Evolutionary conservation across 2,329 filamentous ascomycete species (phyloP), one percentile per base, ranked within the genome.

Genomic region (Davidsoniella eucalypti): DNA sequence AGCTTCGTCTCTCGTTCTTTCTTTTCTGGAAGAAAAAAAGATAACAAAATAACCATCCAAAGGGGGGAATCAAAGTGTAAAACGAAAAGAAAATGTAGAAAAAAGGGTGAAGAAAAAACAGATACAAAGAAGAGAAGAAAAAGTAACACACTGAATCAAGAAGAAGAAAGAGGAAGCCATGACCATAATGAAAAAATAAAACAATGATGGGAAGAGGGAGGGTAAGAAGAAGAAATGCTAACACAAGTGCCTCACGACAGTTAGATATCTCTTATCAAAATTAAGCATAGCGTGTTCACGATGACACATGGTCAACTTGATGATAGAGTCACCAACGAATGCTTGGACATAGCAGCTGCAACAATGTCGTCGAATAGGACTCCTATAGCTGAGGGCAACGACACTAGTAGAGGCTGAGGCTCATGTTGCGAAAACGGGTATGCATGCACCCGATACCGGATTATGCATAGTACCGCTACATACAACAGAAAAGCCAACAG

Each of bases 281-380:
- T 23, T n/a, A 23, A 42, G 17, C 9, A 33, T 8, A 18, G n/a
- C 17, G 23, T 3, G 9, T 29, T 21, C 29, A 38, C 16, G 6
- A 3, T 10, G 16, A 47, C 29, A 12, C 12, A 33, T 33, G 12
- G 8, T 33, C 29, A 9, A n/a, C 42, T 9, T 10, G 29, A 9
- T 9, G 29, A 10, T 33, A 33, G 29, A 33, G 29, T 4, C 8
- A 33, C 29, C 29, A 33, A 33, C 4, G 21, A 23, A 5, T 9
- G 29, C 29, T 3, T 9, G 6, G 29, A 12, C 33, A 57, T 54
- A 54, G 53, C 53, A 23, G 38, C 37, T 14, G 14, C 39, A 5
- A 23, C 18, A 39, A 55, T 55, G 57, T 59, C 51, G 29, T 56
- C 54, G 53, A 54, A 54, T 54, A 53, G 17, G 18, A 37, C 42